Conservation (phyloP, 768 basidiomycete species). For the Boletus rubescentipes region DNA sequence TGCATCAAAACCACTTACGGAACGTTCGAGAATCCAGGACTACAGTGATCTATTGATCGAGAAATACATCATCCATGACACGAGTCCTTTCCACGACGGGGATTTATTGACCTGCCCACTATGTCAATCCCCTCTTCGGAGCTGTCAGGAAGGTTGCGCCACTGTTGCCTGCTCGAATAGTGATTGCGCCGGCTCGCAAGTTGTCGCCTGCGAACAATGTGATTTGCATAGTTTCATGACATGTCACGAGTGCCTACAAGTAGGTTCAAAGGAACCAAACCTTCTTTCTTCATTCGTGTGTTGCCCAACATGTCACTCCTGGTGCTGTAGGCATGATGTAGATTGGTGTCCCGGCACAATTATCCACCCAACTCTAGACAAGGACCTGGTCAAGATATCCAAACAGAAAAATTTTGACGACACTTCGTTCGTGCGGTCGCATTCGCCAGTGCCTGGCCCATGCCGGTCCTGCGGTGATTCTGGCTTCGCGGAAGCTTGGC, state of each 20-base stretch:
- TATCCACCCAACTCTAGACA: neutral
- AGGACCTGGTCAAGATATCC: neutral
- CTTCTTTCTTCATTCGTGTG: neutral
- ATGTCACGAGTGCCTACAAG: neutral
- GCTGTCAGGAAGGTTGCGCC: neutral
- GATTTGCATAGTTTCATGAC: rapidly evolving
- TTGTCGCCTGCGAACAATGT: neutral
- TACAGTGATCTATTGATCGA: neutral
- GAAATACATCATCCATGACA: neutral
- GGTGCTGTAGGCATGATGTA: neutral
- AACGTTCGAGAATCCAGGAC: neutral
- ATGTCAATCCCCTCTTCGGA: neutral
- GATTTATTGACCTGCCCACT: constrained; percentile 6
- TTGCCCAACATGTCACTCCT: neutral
- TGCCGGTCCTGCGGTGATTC: neutral
- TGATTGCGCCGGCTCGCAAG: neutral
- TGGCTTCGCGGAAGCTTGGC: neutral
- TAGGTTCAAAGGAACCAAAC: neutral
- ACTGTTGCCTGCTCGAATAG: neutral
- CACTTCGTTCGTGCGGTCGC: neutral
- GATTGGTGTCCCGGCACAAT: neutral
- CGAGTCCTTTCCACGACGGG: neutral
- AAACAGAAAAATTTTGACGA: too few species aligned
- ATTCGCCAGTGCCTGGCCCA: neutral
- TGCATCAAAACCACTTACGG: neutral